Evolutionary conservation across 345 rosid genomes (phyloP), one percentile per base, ranked within the genome.

Genomic region (Murraya paniculata): DNA sequence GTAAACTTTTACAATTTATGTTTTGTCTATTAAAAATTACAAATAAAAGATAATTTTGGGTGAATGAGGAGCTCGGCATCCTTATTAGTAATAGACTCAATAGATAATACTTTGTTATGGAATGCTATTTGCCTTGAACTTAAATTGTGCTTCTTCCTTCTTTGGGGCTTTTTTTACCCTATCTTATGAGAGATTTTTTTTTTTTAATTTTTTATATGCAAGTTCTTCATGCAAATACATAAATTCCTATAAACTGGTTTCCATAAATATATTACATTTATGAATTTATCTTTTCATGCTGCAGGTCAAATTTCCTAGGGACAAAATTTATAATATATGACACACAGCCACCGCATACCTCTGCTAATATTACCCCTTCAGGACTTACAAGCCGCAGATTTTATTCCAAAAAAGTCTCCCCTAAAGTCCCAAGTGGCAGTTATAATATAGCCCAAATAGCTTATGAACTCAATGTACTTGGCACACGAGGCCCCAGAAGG

Each of bases 251-350:
- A 68, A 58, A 41, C 6, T 78, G n/a, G 6, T 64, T 67, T 25
- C 7, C 24, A 55, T 71, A 19, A 10, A n/a, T 33, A 19, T 3
- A 21, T 25, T 9, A 10, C 38, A 22, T 28, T 61, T 30, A 30
- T 1, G 22, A 66, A 65, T 73, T 61, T 13, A 61, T n/a, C 4
- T 69, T 7, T 64, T 64, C 14, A n/a, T 68, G 35, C 57, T 83
- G 55, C 84, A 90, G 93, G 76, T 90, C 93, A 78, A 90, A 90
- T 79, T 90, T 90, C 74, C 90, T 90, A 1, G 93, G 93, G 59
- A 90, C 93, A 31, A 90, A 90, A 78, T 90, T 90, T 71, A 83
- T 88, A 78, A 87, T 88, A 38, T 90, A 88, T 71, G 93, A 90
- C 50, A 90, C 91, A 13, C 93, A 90, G 74, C 89, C 93, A 1